Evolutionary conservation across 1,139 yeast genomes (phyloP), one percentile per base, ranked within the genome.

Genomic region (Pichia sp.): DNA sequence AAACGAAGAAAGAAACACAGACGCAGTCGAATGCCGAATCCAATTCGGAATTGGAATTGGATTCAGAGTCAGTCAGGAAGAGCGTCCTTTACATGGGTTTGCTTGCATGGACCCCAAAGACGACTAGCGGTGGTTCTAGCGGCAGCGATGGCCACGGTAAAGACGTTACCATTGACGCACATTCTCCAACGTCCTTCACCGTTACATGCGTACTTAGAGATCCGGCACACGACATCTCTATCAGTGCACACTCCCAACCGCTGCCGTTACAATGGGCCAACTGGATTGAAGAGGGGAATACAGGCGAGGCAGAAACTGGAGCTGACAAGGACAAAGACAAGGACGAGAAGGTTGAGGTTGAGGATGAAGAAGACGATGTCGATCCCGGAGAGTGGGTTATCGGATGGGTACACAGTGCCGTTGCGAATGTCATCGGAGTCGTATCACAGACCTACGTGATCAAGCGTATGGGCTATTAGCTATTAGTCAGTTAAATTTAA

Each of bases 381-480:
- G 95, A 88, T 56, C 96, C 97, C 11, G 69, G 86, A 35, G 95
- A 85, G 46, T 91, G 98, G 98, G 94, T 91, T n/a, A 71, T 74
- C 35, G 91, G 77, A 41, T 88, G 97, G 97, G 72, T 91, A 28
- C 81, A 75, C 51, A 85, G 83, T 48, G 94, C 95, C 1, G 66
- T 91, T 38, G 76, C 77, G 22, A 68, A 87, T 47, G 69, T 87
- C 23, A 73, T 88, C 45, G 97, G 96, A 9, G 81, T 85, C 2
- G 64, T 85, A 26, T 94, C 96, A 1, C 98, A 91, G 58, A 76
- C 79, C 52, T 91, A 91, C 56, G 94, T 91, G 29, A 77, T 88
- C 35, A 80, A 77, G 58, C 73, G 98, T 58, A 91, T 91, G 97
- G 96, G 95, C 3, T 66, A 68, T 36, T 71, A 11, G 13, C 12